Evolutionary conservation across 768 basidiomycete genomes (phyloP), one percentile per base, ranked within the genome.

Genomic region (Panus rudis): DNA sequence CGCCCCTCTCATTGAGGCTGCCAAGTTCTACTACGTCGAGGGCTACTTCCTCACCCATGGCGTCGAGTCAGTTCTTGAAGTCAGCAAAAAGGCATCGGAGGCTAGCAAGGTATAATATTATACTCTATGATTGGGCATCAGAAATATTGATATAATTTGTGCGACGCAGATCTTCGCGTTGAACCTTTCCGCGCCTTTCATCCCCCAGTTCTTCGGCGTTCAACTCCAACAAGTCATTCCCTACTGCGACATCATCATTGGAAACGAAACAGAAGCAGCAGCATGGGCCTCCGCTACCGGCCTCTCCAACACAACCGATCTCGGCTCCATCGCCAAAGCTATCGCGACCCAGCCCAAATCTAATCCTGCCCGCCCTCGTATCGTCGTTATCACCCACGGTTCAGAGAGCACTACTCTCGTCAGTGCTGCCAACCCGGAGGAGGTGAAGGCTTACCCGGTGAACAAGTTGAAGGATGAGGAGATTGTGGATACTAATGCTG

Each of bases 41-140:
- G 94, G 94, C 6, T 99, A 84, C 72, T 97, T 99, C 81, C 75
- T 98, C 46, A 94, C 94, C 14, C 94, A 99, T 60, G 94, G 96
- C 34, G 60, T 75, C 44, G 78, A 80, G 43, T 73, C 76, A 43
- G 79, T 79, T 38, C 64, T 89, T 28, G 71, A 82, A 55, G 67
- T 98, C 48, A 79, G 84, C 64, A 79, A 84, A 61, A 81, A 84
- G 50, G 85, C 90, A 4, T 77, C 86, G 7, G 71, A 68, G 27
- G 73, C 75, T 14, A 78, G 79, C 53, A 97, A 96, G 78, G 90
- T 83, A 42, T 12, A 24, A n/a, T 25, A 17, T 38, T 27, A 5
- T 27, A 5, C 30, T 26, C 12, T n/a, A 27, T 28, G 10, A 3
- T 39, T 25, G 6, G 20, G 37, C 16, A 39, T 46, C 34, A 48